phyloP scores from a whole-genome alignment of 768 basidiomycete species.

The Rhodotorula graminis region DNA sequence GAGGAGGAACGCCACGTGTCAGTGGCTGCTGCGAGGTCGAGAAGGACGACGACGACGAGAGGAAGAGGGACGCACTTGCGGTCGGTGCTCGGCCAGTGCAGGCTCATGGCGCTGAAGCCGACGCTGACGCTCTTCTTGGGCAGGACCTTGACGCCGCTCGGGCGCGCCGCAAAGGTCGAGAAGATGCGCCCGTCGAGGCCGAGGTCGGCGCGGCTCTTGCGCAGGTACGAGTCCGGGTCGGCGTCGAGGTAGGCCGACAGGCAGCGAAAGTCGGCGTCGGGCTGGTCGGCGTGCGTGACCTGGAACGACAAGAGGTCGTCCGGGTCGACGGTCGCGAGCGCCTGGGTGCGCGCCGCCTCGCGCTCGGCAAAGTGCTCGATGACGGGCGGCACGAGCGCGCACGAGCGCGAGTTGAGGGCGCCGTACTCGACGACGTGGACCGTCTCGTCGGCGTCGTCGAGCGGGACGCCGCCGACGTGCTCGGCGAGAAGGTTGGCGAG shows the following conservation, averaged over 20 bases:
- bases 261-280: slow-evolving; percentile 28
- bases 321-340: slow-evolving; percentile 2
- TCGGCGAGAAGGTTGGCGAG: not conserved
- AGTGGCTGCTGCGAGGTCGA: no score
- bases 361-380: slow-evolving; percentile 21
- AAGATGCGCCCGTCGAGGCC: slow-evolving; percentile 34
- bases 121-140: slow-evolving; percentile 38
- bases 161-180: slow-evolving; percentile 26
- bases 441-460: slow-evolving; percentile 1
- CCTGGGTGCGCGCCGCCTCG: not conserved
- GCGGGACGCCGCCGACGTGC: slow-evolving; percentile 18
- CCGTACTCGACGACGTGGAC: slow-evolving; percentile 41
- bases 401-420: slow-evolving; percentile 24
- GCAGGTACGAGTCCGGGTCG: slow-evolving; percentile 4
- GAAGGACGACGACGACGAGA: not conserved
- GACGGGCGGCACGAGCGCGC: slow-evolving; percentile 25
- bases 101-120: slow-evolving; percentile 41
- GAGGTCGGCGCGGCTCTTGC: slow-evolving; percentile 14
- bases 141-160: slow-evolving; percentile 36
- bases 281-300: slow-evolving; percentile 30
- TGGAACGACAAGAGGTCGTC: slow-evolving; percentile 28
- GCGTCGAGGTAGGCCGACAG: slow-evolving; percentile 19
- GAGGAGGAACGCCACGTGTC: no score
- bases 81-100: slow-evolving; percentile 40
- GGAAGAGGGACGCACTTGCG: slow-evolving; percentile 23